These are phyloP conservation scores for Recurvomyces mirabilis DNA, from an alignment of 495 filamentous ascomycete genomes.

Conservation along the genomic window DNA sequence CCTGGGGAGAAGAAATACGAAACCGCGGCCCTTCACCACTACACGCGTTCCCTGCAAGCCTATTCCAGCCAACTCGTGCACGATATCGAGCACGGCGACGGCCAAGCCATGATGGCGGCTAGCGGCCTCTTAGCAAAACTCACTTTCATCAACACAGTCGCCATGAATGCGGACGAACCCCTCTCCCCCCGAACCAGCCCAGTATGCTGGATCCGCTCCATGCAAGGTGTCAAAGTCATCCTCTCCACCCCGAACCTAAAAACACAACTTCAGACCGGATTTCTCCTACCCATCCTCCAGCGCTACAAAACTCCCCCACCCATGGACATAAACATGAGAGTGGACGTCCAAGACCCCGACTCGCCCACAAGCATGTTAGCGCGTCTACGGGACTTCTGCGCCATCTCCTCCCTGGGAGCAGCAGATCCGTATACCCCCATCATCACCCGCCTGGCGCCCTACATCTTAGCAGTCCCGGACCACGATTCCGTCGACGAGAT, in stretches of 20 bases:
- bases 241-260: neutral
- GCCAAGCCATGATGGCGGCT: slow-evolving; percentile 1
- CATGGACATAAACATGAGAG: too few species aligned
- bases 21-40: slow-evolving; percentile 5
- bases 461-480: neutral
- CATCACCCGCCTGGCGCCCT: neutral
- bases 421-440: neutral
- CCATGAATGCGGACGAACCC: neutral
- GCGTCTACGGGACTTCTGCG: neutral
- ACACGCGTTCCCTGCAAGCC: slow-evolving; percentile 5
- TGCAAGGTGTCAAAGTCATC: slow-evolving; percentile 6
- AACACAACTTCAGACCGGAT: neutral
- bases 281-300: neutral
- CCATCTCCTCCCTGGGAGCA: neutral
- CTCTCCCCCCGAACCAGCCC: neutral
- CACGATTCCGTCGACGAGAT: neutral
- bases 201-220: slow-evolving; percentile 5
- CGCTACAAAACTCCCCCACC: neutral
- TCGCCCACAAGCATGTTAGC: neutral
- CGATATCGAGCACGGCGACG: slow-evolving; percentile 3
- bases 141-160: slow-evolving; percentile 6
- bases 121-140: slow-evolving; percentile 6
- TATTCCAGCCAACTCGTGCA: neutral
- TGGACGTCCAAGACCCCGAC: neutral
- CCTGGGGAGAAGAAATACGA: slow-evolving; percentile 5